Conservation (phyloP, 306 rosid genomes). For the Inga leiocalycina region DNA sequence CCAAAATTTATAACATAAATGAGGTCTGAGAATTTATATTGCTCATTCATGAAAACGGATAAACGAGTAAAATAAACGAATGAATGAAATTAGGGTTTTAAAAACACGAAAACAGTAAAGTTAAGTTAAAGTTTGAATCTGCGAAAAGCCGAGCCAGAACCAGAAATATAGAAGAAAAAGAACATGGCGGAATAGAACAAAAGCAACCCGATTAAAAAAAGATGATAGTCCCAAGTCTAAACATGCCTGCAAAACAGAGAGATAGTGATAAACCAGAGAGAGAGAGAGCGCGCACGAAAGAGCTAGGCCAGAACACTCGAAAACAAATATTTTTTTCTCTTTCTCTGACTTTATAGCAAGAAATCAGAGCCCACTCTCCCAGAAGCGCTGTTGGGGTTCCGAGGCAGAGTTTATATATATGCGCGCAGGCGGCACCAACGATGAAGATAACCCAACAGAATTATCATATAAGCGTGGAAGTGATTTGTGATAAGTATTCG, state of each 20-base stretch:
- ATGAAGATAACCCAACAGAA: rapidly evolving
- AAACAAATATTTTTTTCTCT: not conserved
- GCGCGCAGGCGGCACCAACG: conserved; percentile 24
- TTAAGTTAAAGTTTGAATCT: not conserved
- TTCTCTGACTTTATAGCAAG: not conserved
- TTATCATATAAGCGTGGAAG: not conserved
- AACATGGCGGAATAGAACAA: conserved; percentile 4
- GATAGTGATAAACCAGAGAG: not conserved
- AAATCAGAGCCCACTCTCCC: conserved; percentile 22
- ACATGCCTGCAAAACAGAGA: conserved; percentile 24
- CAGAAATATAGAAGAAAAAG: not conserved
- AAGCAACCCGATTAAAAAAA: conserved; percentile 14
- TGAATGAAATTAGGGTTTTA: conserved; percentile 30
- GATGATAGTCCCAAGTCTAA: not conserved
- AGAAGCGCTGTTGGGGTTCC: not conserved
- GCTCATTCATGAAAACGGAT: not conserved
- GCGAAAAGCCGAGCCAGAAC: not conserved
- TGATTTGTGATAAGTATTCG: not conserved
- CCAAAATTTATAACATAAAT: not conserved
- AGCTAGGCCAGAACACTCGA: not conserved
- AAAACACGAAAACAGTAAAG: conserved; percentile 27
- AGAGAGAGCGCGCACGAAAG: not conserved
- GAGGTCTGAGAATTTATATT: not conserved
- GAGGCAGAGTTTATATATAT: not conserved
- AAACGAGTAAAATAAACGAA: not conserved